phyloP scores from a whole-genome alignment of 2,329 filamentous ascomycete species.

The Fusarium oxysporum region DNA sequence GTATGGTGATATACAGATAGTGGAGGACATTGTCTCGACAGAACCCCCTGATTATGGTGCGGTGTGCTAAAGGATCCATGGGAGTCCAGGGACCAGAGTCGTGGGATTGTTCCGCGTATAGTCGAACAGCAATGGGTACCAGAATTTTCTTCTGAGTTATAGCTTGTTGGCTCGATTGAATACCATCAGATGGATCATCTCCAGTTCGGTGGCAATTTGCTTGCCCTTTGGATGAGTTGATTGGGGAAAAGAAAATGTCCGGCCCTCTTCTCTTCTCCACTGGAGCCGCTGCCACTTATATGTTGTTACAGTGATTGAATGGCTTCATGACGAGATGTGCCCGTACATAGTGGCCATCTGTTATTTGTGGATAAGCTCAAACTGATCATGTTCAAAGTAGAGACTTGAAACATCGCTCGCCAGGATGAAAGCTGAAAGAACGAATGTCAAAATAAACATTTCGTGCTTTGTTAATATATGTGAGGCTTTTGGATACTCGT shows the following conservation, averaged over 20 bases:
- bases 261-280: not conserved
- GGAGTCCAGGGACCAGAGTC: no score
- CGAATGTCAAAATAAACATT: rapidly evolving
- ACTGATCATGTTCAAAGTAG: no score
- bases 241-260: no score
- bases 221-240: not conserved
- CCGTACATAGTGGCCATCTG: not conserved
- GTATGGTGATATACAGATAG: not conserved
- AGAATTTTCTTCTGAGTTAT: no score
- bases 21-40: not conserved
- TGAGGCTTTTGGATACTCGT: not conserved
- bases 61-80: no score
- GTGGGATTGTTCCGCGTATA: no score
- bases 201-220: not conserved
- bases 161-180: no score
- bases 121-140: no score
- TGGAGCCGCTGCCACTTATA: not conserved
- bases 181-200: no score
- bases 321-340: not conserved
- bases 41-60: no score
- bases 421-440: no score
- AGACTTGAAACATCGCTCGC: no score
- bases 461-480: not conserved
- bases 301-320: not conserved
- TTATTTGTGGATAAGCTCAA: not conserved